Evolutionary conservation across 73 alveolate genomes (phyloP).

Genomic region (Paramecium primaurelia): DNA sequence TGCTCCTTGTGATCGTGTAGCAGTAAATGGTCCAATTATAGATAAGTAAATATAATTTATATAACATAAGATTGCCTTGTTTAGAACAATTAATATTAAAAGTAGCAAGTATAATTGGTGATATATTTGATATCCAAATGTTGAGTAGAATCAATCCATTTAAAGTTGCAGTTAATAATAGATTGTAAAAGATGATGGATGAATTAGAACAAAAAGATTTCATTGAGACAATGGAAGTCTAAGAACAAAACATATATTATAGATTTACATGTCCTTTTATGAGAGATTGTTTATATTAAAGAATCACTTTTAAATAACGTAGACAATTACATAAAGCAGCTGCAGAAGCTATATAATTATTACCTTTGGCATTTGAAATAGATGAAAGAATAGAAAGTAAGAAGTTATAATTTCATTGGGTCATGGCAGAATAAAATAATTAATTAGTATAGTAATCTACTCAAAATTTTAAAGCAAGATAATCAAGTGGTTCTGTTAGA

Average conservation of each 20-base stretch:
- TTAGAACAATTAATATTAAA: slow-evolving; percentile 38
- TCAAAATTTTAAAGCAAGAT: not conserved
- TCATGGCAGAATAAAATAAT: slow-evolving; percentile 49
- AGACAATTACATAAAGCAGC: slow-evolving; percentile 50
- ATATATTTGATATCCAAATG: slow-evolving; percentile 56
- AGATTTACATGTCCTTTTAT: slow-evolving; percentile 50
- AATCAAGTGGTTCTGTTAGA: not conserved
- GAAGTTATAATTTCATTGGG: slow-evolving; percentile 54
- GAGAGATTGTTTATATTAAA: slow-evolving; percentile 47
- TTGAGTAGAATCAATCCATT: slow-evolving; percentile 51
- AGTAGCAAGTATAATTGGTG: slow-evolving; percentile 53
- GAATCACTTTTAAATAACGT: slow-evolving; percentile 37
- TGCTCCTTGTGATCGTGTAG: slow-evolving; percentile 42
- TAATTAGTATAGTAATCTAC: not conserved
- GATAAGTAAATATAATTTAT: slow-evolving; percentile 5
- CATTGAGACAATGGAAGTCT: slow-evolving; percentile 41
- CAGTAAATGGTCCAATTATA: slow-evolving; percentile 49
- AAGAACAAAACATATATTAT: slow-evolving; percentile 50
- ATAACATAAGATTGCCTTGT: not conserved
- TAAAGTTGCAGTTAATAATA: not conserved
- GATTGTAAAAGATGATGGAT: slow-evolving; percentile 20
- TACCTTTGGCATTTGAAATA: slow-evolving; percentile 26
- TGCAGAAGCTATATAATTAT: slow-evolving; percentile 48
- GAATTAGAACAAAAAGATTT: slow-evolving; percentile 26
- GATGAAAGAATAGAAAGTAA: slow-evolving; percentile 46